Conservation (phyloP, 345 rosid species). For the Pelargonium nanum region DNA sequence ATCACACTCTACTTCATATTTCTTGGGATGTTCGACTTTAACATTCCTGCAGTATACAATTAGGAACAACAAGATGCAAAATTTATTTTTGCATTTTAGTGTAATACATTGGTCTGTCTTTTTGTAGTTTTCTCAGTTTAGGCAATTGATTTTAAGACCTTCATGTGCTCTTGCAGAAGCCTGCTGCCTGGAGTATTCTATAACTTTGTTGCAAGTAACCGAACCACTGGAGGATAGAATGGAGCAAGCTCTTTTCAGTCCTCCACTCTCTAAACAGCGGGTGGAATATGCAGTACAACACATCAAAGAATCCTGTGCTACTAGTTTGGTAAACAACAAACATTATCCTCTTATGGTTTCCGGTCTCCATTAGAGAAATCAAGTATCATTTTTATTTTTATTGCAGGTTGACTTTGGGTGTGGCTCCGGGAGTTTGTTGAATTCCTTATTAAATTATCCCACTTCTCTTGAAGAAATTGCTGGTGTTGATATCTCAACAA, state of each 20-base stretch:
- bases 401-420: conserved; percentile 86
- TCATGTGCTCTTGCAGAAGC: conserved; percentile 20
- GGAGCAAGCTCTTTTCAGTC: conserved; percentile 91
- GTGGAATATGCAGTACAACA: conserved; percentile 80
- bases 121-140: neutral
- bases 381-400: conserved; percentile 11
- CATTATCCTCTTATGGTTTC: conserved; percentile 1
- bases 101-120: neutral
- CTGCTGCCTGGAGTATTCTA: conserved; percentile 36
- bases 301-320: conserved; percentile 59
- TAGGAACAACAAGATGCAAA: too few species aligned
- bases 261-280: conserved; percentile 91
- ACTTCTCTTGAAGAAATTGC: conserved; percentile 57
- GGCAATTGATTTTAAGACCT: conserved; percentile 1
- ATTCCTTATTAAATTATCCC: conserved; percentile 66
- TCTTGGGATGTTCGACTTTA: too few species aligned
- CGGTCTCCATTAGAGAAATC: conserved; percentile 1
- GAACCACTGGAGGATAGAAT: conserved; percentile 84
- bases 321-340: conserved; percentile 48
- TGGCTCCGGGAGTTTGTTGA: conserved; percentile 84
- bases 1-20: too few species aligned
- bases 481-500: conserved; percentile 76
- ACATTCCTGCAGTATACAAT: too few species aligned
- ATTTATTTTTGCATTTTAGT: too few species aligned
- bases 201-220: conserved; percentile 47